phyloP scores from a whole-genome alignment of 2,329 filamentous ascomycete genomes.

The Aspergillus phoenicis region DNA sequence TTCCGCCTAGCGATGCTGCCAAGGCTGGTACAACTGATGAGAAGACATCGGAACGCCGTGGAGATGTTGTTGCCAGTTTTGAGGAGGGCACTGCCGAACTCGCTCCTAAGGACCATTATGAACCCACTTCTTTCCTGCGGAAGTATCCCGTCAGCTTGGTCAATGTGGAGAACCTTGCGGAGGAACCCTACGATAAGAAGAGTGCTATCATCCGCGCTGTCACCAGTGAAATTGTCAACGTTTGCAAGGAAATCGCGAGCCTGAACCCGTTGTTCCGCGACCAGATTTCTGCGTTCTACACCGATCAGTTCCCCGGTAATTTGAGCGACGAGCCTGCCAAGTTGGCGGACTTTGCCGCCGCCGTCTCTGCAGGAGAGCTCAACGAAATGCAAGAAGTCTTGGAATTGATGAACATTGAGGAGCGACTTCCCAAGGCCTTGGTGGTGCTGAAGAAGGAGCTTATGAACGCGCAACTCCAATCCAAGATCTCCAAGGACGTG shows the following conservation, averaged over 20 bases:
- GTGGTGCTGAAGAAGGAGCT: conserved; percentile 95
- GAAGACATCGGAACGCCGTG: conserved; percentile 69
- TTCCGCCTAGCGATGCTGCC: conserved; percentile 62
- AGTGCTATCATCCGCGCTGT: conserved; percentile 86
- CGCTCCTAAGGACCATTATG: conserved; percentile 64
- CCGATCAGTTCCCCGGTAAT: conserved; percentile 92
- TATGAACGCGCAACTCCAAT: conserved; percentile 96
- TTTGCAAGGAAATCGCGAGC: conserved; percentile 94
- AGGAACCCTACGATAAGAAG: conserved; percentile 88
- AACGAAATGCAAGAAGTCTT: conserved; percentile 91
- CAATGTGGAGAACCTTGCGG: conserved; percentile 88
- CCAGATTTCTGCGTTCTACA: conserved; percentile 95
- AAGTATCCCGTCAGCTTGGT: conserved; percentile 92
- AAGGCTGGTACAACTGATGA: conserved; percentile 38
- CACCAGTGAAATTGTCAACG: conserved; percentile 97
- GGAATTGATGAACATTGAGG: conserved; percentile 85
- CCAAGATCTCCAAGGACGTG: conserved; percentile 97
- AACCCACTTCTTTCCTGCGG: conserved; percentile 86
- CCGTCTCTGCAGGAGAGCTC: conserved; percentile 91
- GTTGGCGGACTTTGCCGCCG: conserved; percentile 93
- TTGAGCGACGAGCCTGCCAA: conserved; percentile 94
- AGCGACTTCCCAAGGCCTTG: conserved; percentile 86
- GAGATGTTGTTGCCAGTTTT: conserved; percentile 95
- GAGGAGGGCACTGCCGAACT: conserved; percentile 74
- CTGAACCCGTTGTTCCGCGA: conserved; percentile 95